Base-by-base conservation (phyloP, 1,139 yeast species). In the Hyphopichia fennica region DNA sequence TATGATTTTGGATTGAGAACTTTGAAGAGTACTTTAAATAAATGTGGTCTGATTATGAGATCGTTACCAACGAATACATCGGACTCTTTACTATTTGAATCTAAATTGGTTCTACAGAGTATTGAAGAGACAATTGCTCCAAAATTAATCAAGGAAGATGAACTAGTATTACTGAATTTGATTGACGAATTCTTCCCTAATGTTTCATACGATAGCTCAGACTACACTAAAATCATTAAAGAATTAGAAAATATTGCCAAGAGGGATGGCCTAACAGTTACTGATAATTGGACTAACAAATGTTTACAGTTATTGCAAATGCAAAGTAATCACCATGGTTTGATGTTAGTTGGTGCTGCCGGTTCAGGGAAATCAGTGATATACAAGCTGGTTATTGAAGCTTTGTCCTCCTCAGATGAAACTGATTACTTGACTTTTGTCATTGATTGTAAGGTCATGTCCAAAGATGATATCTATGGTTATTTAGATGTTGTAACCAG, bases 1-100 rank as follows among this genome's bases (percentile, higher is more conserved):
- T 93, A 93, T 54, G 97, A 93, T 54, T 93, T 93, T 72, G 96
- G 98, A 0, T 67, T 91, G 34, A 72, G 97, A 45, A 84, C 96
- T 0, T 61, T 91, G 43, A 91, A 90, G 56, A 73, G 81, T 36
- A 80, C 84, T 0, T 62, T 91, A 34, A 61, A 70, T 4, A 73
- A 75, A 43, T 82, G 91, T 52, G 91, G 93, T 0, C 52, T 58
- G 14, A 57, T 80, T 3, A 73, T 69, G 45, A 57, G 80, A 38
- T 30, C 43, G n/a, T 23, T 17, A 8, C 31, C 39, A 10, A 39
- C 40, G 4, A 40, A 34, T 13, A 42, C 28, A 3, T 39, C 39
- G 2, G 49, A 46, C 30, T 25, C 41, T 16, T 33, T 38, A 38
- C 36, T 31, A 13, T 38, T 47, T 4, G 87, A 82, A 47, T 43